Evolutionary conservation across 495 filamentous ascomycete genomes (phyloP), one percentile per base, ranked within the genome.

Genomic region (Penicillium mononematosum): DNA sequence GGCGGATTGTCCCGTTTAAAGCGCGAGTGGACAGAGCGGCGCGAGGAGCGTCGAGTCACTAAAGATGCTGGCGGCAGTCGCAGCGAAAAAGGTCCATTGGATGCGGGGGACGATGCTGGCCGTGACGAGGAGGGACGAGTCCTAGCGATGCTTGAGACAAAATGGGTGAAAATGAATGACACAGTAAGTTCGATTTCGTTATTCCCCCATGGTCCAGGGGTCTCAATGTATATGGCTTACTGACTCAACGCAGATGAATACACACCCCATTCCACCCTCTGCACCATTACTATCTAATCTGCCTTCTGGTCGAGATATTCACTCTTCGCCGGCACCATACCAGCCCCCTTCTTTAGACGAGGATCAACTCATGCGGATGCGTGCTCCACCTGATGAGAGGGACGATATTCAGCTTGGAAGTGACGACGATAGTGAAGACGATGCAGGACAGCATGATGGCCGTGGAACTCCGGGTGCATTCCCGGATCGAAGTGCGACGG

Each of bases 101-200:
- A 85, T 45, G 90, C 92, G 81, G 92, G 93, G 0, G 77, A 86
- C 46, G 91, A 96, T 74, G 94, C 88, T 0, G 94, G 94, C 0
- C 83, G 80, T 58, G 69, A 88, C 19, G 94, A 97, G 65, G 94
- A 98, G 72, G 82, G 80, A n/a, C 77, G 89, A 46, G 88, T 96
- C 1, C 78, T 96, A 58, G 86, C 92, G 60, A 90, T 89, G 85
- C 70, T 98, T 52, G 87, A 96, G 67, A 78, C 77, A 46, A 96
- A 96, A 69, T 98, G 94, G 94, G 81, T 80, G 31, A 91, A 91
- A 73, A 84, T 89, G 75, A 98, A 98, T 70, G 91, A 96, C 74
- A 95, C 89, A 14, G 90, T 96, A 68, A 75, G 87, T 81, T 3
- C 22, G 22, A 14, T 4, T 36, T 38, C 17, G 45, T 45, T 50